phyloP scores from a whole-genome alignment of 768 basidiomycete species.

The Termitomyces sp. region DNA sequence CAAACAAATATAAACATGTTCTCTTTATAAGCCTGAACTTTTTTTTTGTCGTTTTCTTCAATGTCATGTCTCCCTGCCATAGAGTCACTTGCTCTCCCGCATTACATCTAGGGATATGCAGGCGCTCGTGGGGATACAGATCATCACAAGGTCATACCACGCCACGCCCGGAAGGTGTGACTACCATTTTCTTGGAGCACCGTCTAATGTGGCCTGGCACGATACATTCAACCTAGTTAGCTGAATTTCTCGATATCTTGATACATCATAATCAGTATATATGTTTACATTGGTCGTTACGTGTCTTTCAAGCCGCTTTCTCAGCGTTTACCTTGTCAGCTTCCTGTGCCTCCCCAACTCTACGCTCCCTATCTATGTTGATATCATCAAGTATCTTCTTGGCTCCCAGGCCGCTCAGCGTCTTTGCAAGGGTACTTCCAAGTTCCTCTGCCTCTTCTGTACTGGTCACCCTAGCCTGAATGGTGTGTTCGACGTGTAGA shows the following conservation, averaged over 20 bases:
- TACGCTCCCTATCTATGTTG: slow-evolving; percentile 55
- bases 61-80: slow-evolving; percentile 54
- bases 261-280: slow-evolving; percentile 4
- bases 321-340: slow-evolving; percentile 20
- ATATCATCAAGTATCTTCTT: slow-evolving; percentile 81
- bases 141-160: slow-evolving; percentile 24
- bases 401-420: slow-evolving; percentile 69
- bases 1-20: slow-evolving; percentile 15
- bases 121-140: slow-evolving; percentile 75
- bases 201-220: slow-evolving; percentile 23
- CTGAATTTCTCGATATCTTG: neutral
- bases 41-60: slow-evolving; percentile 12
- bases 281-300: neutral
- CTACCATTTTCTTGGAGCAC: slow-evolving; percentile 18
- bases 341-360: slow-evolving; percentile 38
- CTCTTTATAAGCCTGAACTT: slow-evolving; percentile 19
- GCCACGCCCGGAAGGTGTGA: slow-evolving; percentile 18
- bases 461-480: slow-evolving; percentile 48
- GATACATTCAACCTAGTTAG: slow-evolving; percentile 19
- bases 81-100: slow-evolving; percentile 66
- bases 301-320: neutral
- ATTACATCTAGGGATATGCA: slow-evolving; percentile 39
- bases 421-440: slow-evolving; percentile 63
- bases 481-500: slow-evolving; percentile 64
- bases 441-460: slow-evolving; percentile 62